phyloP scores from a whole-genome alignment of 2,329 filamentous ascomycete genomes.

The Exophiala calicioides region DNA sequence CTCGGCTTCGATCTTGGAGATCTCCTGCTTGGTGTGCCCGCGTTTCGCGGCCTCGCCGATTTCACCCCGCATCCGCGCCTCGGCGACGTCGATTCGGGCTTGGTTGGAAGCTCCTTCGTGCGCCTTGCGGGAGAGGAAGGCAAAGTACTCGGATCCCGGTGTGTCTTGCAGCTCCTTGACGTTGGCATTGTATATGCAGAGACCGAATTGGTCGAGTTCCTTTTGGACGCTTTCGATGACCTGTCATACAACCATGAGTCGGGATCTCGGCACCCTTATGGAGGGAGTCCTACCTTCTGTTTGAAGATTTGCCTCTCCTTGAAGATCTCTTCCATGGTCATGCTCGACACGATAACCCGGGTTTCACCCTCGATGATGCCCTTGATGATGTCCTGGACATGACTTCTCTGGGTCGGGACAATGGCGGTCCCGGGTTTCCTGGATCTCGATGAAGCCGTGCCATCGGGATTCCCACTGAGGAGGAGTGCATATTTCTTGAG shows the following conservation, averaged over 20 bases:
- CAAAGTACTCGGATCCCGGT: slow-evolving; percentile 78
- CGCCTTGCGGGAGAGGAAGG: slow-evolving; percentile 76
- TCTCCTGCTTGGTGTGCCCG: slow-evolving; percentile 79
- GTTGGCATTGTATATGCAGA: slow-evolving; percentile 71
- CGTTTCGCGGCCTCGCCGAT: slow-evolving; percentile 70
- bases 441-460: slow-evolving; percentile 38
- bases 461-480: slow-evolving; percentile 63
- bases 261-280: slow-evolving; percentile 12
- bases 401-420: slow-evolving; percentile 54
- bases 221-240: slow-evolving; percentile 74
- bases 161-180: slow-evolving; percentile 87
- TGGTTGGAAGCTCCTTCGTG: slow-evolving; percentile 85
- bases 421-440: slow-evolving; percentile 40
- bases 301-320: slow-evolving; percentile 76
- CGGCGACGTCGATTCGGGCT: slow-evolving; percentile 63
- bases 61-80: slow-evolving; percentile 63
- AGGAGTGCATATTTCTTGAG: slow-evolving; percentile 82
- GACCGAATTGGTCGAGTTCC: slow-evolving; percentile 77
- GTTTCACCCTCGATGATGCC: slow-evolving; percentile 90
- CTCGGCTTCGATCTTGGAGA: slow-evolving; percentile 83
- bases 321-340: slow-evolving; percentile 94
- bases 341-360: slow-evolving; percentile 75
- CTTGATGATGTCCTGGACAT: slow-evolving; percentile 83
- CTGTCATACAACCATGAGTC: slow-evolving; percentile 15
- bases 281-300: slow-evolving; percentile 55